Base-by-base conservation (phyloP, 345 rosid species). In the Ceriops decandra region DNA sequence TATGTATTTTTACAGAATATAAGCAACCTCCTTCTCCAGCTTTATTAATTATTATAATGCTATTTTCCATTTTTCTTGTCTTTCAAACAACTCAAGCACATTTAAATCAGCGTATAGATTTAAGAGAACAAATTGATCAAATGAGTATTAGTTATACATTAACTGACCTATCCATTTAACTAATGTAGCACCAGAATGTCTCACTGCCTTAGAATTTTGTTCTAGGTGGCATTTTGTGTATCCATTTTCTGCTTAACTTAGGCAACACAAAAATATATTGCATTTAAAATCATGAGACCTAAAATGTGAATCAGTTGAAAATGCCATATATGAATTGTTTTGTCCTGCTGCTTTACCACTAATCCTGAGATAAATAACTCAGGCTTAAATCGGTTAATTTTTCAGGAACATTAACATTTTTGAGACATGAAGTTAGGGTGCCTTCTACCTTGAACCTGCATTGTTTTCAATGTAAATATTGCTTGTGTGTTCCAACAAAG, bases 401-500 rank as follows among this genome's bases (percentile, higher is more conserved):
- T 67, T 26, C 60, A 38, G 68, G 58, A 67, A 46, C 11, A 36
- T 42, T 42, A 27, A 62, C 32, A 59, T 9, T 22, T n/a, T 21
- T 68, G 8, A 49, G 21, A 52, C 15, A 30, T 31, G 8, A n/a
- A 59, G 51, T 52, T 78, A 52, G 63, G 21, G 26, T 22, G 24
- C 30, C 54, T 52, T 64, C 27, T 57, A 35, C 38, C 49, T 66
- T 53, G 49, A 13, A 54, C 30, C 63, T 68, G 10, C 30, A 26
- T 54, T 16, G 30, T 33, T 68, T 28, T 13, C 46, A 13, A 32
- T 33, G 26, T 47, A 11, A 11, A 30, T 63, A 13, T 53, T 56
- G 16, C 52, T 68, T 70, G 49, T 38, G 47, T 42, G 49, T 42
- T 27, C 31, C 60, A 65, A 61, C 56, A 52, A 49, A 46, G 49